Percentiles rank a stretch among this genome's conserved stretches.
Conservation (phyloP, 331 rosid genomes). For the Saraca asoca region DNA sequence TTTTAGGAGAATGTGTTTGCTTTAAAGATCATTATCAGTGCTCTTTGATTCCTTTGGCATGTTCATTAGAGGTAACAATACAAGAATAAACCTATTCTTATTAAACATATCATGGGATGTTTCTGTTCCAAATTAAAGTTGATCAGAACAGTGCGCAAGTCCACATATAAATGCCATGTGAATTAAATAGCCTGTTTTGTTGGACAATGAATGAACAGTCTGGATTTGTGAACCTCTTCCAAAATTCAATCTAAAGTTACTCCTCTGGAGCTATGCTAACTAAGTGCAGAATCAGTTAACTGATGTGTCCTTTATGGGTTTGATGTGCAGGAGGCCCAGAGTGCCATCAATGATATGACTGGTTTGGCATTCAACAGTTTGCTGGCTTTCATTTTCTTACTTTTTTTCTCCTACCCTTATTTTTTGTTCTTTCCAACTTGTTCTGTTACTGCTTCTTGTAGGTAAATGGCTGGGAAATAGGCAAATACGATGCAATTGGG, state of each 20-base stretch:
- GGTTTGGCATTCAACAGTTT: slow-evolving; percentile 47
- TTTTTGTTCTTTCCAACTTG: slow-evolving; percentile 21
- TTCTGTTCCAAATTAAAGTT: slow-evolving; percentile 23
- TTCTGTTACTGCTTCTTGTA: slow-evolving; percentile 32
- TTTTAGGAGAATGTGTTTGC: slow-evolving; percentile 4
- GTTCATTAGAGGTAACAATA: slow-evolving; percentile 9
- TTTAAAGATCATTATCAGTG: not conserved
- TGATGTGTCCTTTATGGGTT: slow-evolving; percentile 33
- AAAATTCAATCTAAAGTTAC: not conserved
- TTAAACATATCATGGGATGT: not conserved
- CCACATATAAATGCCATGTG: not conserved
- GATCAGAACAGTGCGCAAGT: slow-evolving; percentile 3
- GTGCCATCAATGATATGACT: slow-evolving; percentile 64
- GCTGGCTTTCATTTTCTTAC: not conserved
- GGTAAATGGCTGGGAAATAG: slow-evolving; percentile 72
- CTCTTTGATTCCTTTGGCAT: slow-evolving; percentile 12
- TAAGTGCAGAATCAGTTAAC: slow-evolving; percentile 18
- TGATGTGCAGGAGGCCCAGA: slow-evolving; percentile 61
- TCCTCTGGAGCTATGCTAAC: slow-evolving; percentile 12
- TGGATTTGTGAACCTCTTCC: slow-evolving; percentile 25
- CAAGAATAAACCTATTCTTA: slow-evolving; percentile 19
- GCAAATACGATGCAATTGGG: slow-evolving; percentile 69
- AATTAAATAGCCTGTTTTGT: not conserved
- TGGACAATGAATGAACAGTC: not conserved
- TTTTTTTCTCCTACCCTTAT: slow-evolving; percentile 5